These are phyloP conservation scores for Boletus coccyginus DNA, from an alignment of 768 basidiomycete genomes.

Conservation along the genomic window DNA sequence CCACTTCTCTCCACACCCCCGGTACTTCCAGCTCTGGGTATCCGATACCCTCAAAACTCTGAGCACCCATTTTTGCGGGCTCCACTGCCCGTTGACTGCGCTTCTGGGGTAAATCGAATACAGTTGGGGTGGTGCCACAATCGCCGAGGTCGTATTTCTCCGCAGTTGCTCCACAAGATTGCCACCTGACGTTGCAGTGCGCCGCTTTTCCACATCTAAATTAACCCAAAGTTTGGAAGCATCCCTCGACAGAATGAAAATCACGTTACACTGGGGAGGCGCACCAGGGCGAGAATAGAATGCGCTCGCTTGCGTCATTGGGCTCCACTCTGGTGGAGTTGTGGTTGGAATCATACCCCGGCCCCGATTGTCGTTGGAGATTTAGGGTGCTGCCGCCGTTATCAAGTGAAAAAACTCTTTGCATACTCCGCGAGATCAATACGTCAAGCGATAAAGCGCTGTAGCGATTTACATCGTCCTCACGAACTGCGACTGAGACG, in stretches of 20 bases:
- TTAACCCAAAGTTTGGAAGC: neutral
- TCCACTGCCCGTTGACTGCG: neutral
- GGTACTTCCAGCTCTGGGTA: neutral
- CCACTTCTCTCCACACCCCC: neutral
- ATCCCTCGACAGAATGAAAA: slow-evolving; percentile 1
- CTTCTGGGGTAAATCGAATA: neutral
- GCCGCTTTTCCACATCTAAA: neutral
- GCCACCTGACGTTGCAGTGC: neutral
- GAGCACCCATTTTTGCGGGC: neutral
- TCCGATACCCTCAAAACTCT: neutral
- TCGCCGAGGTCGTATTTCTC: slow-evolving; percentile 1
- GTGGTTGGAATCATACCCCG: neutral
- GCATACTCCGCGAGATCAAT: neutral
- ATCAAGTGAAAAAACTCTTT: neutral
- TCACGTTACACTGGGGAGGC: neutral
- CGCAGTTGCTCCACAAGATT: slow-evolving; percentile 21
- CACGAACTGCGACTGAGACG: slow-evolving; percentile 14
- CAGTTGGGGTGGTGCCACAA: neutral
- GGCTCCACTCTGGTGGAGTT: neutral
- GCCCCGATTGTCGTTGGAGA: neutral
- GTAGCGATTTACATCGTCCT: neutral
- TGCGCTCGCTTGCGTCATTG: neutral
- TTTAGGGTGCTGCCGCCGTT: neutral
- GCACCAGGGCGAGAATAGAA: neutral
- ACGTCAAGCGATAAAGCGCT: neutral